Base-by-base conservation (phyloP, 2,329 filamentous ascomycete species). In the Curvularia eragrostidis region DNA sequence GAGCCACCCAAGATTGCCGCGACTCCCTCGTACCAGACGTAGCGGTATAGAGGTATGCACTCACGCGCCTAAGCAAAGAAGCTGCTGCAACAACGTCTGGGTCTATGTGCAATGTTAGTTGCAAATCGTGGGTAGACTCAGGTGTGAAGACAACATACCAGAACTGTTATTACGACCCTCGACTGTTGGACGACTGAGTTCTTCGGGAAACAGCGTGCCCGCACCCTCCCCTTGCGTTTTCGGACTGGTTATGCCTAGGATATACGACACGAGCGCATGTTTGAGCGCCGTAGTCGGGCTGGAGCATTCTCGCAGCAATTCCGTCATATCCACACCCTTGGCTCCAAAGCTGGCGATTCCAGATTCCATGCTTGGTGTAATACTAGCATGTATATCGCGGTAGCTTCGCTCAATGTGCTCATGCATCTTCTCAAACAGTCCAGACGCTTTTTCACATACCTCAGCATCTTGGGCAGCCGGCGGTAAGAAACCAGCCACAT, bases 321-420 rank as follows among this genome's bases (percentile, higher is more conserved):
- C 68, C 9, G 64, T 64, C 61, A 75, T 68, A 8, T 66, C 54
- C 10, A 69, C 58, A 3, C 53, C 63, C 13, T 60, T 54, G 5
- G 51, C 56, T 1, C 73, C 68, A 23, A 75, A 76, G 13, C 58
- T 52, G 1, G 63, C 56, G n/a, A 75, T 59, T n/a, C 66, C 72
- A 6, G 48, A 50, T 34, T 72, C 66, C 70, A 76, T 73, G 36
- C 65, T 74, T 2, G 72, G 67, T 15, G 72, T 75, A 10, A 75
- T 71, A 34, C 63, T 69, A 15, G 72, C 72, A 48, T 75, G 69
- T 4, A 73, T 69, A 43, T 76, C 71, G 46, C 74, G 70, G 52
- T 76, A 76, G 50, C 69, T 75, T 6, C 51, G 67, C 15, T 74
- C 69, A 38, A 76, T 57, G 50, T 74, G 73, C 7, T 54, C 52